phyloP scores from a whole-genome alignment of 768 basidiomycete species.

The Dioszegia hungarica region DNA sequence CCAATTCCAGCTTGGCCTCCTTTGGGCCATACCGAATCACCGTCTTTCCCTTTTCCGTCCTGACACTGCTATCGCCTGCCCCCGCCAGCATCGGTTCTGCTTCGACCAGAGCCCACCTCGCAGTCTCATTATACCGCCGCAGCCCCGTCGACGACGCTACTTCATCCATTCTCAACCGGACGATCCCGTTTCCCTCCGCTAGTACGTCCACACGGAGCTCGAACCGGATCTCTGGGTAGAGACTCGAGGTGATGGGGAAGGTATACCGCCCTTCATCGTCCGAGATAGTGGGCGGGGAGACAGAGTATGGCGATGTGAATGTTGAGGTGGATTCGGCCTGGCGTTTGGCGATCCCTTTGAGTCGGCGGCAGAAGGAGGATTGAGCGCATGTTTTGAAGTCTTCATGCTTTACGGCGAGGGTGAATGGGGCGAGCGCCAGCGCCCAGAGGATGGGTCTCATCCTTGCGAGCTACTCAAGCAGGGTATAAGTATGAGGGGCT shows the following conservation, averaged over 20 bases:
- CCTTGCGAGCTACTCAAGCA: too few relatives aligned
- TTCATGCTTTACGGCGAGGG: conserved; percentile 53
- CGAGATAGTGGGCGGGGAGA: conserved; percentile 51
- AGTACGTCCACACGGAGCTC: conserved; percentile 76
- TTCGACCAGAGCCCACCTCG: conserved; percentile 78
- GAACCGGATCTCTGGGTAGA: conserved; percentile 82
- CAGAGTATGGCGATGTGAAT: conserved; percentile 84
- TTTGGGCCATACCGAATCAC: conserved; percentile 61
- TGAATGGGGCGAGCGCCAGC: conserved; percentile 13
- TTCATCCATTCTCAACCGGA: conserved; percentile 90
- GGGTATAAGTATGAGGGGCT: too few relatives aligned
- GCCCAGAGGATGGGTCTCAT: conserved; percentile 12
- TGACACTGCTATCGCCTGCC: conserved; percentile 11
- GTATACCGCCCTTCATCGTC: conserved; percentile 53
- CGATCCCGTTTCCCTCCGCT: conserved; percentile 66
- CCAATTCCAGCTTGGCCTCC: conserved; percentile 58
- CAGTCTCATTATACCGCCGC: conserved; percentile 87
- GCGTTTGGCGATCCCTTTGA: conserved; percentile 73
- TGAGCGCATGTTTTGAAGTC: conserved; percentile 96
- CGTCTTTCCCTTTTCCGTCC: conserved; percentile 47
- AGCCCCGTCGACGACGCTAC: conserved; percentile 58
- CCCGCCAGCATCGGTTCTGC: conserved; percentile 58
- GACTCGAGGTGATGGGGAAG: conserved; percentile 68
- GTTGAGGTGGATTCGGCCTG: conserved; percentile 54
- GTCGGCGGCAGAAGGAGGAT: conserved; percentile 88